Conservation (phyloP, 1,284 basidiomycete species). For the Apiotrichum akiyoshidainum region DNA sequence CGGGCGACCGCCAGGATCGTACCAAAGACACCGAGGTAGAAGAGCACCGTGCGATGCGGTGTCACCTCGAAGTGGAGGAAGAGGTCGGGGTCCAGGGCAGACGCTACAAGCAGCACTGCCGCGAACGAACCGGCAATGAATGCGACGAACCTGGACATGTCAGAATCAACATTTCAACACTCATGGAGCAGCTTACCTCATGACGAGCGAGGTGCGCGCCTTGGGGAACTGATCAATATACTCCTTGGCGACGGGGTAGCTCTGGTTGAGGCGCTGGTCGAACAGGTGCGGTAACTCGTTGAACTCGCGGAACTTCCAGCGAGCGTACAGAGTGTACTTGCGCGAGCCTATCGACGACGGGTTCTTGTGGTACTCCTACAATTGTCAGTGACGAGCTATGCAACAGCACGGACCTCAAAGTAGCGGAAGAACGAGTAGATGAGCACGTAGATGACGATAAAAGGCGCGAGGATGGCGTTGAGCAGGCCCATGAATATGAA, state of each 20-base stretch:
- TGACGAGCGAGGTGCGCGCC: slow-evolving; percentile 80
- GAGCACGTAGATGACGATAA: slow-evolving; percentile 93
- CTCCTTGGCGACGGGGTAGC: slow-evolving; percentile 83
- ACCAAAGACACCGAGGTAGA: slow-evolving; percentile 86
- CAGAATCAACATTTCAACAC: no score
- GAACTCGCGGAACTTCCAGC: slow-evolving; percentile 99
- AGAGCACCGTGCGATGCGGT: slow-evolving; percentile 83
- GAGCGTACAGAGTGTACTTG: slow-evolving; percentile 88
- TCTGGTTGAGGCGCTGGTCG: slow-evolving; percentile 75
- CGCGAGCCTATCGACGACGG: slow-evolving; percentile 89
- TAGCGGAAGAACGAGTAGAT: slow-evolving; percentile 99
- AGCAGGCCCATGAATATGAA: slow-evolving; percentile 95
- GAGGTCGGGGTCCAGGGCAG: slow-evolving; percentile 85
- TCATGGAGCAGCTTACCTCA: slow-evolving; percentile 72
- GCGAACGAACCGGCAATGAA: slow-evolving; percentile 96
- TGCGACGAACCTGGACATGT: slow-evolving; percentile 72
- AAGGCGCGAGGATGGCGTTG: slow-evolving; percentile 91
- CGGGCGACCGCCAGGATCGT: slow-evolving; percentile 81
- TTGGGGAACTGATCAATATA: slow-evolving; percentile 98
- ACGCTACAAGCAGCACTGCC: slow-evolving; percentile 84
- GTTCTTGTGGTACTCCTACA: slow-evolving; percentile 97
- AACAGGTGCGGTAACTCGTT: slow-evolving; percentile 97
- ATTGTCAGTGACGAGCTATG: background rate
- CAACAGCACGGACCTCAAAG: slow-evolving; percentile 67
- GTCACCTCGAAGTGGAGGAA: slow-evolving; percentile 94